Evolutionary conservation across 2,329 filamentous ascomycete species (phyloP).

Genomic region (Arthroderma sp.): DNA sequence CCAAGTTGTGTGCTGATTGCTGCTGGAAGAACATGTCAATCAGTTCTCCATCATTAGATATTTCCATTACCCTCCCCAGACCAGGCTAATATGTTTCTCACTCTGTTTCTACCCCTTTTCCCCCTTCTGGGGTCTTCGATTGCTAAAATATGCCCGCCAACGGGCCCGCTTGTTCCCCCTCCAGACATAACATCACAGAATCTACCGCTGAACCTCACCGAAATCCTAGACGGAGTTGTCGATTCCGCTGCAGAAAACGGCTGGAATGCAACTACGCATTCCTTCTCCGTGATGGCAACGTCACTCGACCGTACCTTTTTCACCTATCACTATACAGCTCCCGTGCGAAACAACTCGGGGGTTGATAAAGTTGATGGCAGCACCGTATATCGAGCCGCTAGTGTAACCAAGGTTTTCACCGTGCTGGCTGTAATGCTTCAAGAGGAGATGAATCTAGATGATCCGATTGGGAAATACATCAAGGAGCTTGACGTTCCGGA

Average conservation of each 20-base stretch:
- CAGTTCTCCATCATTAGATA: too few species aligned
- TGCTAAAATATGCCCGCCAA: background rate
- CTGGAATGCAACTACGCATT: conserved; percentile 13
- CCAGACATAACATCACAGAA: background rate
- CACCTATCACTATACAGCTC: conserved; percentile 27
- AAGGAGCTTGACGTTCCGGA: conserved; percentile 17
- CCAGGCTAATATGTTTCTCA: too few species aligned
- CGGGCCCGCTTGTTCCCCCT: conserved; percentile 1
- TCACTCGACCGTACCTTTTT: conserved; percentile 26
- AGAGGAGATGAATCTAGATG: conserved; percentile 15
- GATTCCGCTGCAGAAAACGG: background rate
- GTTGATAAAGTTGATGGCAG: conserved; percentile 23
- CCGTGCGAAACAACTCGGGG: conserved; percentile 23
- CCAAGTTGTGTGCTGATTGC: too few species aligned
- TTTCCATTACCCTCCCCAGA: too few species aligned
- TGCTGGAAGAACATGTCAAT: too few species aligned
- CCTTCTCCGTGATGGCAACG: conserved; percentile 30
- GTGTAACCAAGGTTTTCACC: conserved; percentile 14
- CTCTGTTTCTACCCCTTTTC: too few species aligned
- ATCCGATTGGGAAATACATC: conserved; percentile 21
- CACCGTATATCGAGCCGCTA: conserved; percentile 29
- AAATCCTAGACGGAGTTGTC: background rate
- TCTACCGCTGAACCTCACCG: background rate
- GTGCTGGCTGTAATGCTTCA: conserved; percentile 4
- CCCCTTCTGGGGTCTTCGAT: too few species aligned